Base-by-base conservation (phyloP, 306 rosid genomes). In the Dryas drummondii region DNA sequence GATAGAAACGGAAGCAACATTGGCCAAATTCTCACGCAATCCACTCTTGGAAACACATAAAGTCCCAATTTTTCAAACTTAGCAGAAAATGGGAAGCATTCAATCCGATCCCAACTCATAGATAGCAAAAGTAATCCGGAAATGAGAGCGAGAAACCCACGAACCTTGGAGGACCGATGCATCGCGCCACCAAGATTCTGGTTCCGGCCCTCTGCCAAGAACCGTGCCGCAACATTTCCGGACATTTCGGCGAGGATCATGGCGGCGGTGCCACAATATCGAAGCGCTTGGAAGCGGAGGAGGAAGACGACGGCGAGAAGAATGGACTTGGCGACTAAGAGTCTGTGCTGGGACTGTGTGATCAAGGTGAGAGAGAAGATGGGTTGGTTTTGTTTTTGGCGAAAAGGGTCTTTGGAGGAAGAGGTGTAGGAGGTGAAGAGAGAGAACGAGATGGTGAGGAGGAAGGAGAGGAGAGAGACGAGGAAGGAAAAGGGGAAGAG, bases 181-280 rank as follows among this genome's bases (percentile, higher is more conserved):
- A 60, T 46, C 67, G 41, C 19, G 50, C 64, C 83, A 12, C 71
- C 77, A 6, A 69, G 9, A 37, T 41, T 75, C 45, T 45, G 77
- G 57, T 60, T 79, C 56, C 75, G 72, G 52, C 84, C 50, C 55
- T 83, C 87, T 0, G 73, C 77, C 19, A 76, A 15, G 67, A 78
- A 85, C 15, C 88, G 84, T 0, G 94, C 91, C 1, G 81, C 85
- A 0, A 88, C 79, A 40, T 81, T 86, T 10, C 98, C 98, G 6
- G 82, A 84, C 54, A 94, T 71, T 41, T 94, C 98, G 3, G 97
- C 94, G 0, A 94, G 93, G 72, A 94, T 94, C 97, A 90, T 88
- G 10, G 98, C 89, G 7, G 98, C 96, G 0, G 98, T 79, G 72
- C 97, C 87, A 52, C 98, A 94, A 71, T 88, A 91, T 13, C 93